Conservation (phyloP, 2,329 filamentous ascomycete genomes). For the Alternaria panax region DNA sequence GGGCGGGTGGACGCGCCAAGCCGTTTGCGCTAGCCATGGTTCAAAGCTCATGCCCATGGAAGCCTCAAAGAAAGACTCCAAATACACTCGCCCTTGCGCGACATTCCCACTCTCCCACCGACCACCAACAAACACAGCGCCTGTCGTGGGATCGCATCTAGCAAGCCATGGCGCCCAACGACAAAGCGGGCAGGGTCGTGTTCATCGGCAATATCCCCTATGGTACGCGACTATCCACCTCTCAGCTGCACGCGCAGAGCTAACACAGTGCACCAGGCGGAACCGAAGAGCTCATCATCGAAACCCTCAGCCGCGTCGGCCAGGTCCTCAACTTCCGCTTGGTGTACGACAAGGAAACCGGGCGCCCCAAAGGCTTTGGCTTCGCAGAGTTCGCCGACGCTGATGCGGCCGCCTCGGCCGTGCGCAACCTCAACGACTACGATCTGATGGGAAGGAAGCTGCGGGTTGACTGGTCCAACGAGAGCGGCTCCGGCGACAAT, state of each 20-base stretch:
- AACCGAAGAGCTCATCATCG: constrained; percentile 93
- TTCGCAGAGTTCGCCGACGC: constrained; percentile 96
- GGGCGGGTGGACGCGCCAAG: constrained; percentile 16
- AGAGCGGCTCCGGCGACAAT: constrained; percentile 73
- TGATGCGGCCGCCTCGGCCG: constrained; percentile 89
- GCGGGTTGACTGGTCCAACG: constrained; percentile 94
- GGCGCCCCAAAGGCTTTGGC: constrained; percentile 93
- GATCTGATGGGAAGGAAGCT: constrained; percentile 95
- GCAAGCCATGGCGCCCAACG: constrained; percentile 51
- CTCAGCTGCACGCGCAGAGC: constrained; percentile 10
- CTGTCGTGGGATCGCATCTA: background rate
- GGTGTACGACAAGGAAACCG: constrained; percentile 94
- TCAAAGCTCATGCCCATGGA: constrained; percentile 8
- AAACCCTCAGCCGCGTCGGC: constrained; percentile 89
- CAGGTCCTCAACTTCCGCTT: constrained; percentile 91
- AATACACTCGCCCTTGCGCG: background rate
- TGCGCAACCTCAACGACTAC: constrained; percentile 93
- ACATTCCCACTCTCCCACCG: background rate
- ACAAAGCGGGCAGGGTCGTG: constrained; percentile 78
- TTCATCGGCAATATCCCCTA: constrained; percentile 90
- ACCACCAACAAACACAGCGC: background rate
- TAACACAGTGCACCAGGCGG: constrained; percentile 66
- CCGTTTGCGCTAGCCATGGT: constrained; percentile 2
- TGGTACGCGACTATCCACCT: constrained; percentile 59
- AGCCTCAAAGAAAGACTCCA: constrained; percentile 13